Percentiles rank a stretch among this genome's conserved stretches.
phyloP scores from a whole-genome alignment of 140 eudicot genomes.

The Artemisia princeps region DNA sequence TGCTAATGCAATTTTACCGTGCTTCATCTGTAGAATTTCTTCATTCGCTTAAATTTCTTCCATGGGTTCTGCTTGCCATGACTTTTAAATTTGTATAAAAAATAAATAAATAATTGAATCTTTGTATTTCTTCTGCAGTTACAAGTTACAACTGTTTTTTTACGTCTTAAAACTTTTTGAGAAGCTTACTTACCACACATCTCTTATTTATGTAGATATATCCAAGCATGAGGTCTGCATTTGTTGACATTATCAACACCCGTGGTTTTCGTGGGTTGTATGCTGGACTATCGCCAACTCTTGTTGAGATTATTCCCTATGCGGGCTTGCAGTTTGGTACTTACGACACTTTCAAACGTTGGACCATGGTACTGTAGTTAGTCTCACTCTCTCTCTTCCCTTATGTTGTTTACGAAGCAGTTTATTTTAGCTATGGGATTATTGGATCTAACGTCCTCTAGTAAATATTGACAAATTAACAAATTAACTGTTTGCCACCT shows the following conservation, averaged over 20 bases:
- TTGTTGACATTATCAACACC: constrained; percentile 46
- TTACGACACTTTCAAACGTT: constrained; percentile 86
- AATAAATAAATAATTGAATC: too few species aligned
- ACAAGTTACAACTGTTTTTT: too few species aligned
- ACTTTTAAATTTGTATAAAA: too few species aligned
- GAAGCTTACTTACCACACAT: background rate
- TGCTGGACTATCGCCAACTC: constrained; percentile 84
- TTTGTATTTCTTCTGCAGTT: too few species aligned
- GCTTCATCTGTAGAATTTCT: constrained; percentile 2
- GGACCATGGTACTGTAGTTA: constrained; percentile 58
- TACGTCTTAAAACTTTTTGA: too few species aligned
- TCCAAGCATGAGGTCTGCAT: constrained; percentile 87
- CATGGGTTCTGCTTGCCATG: too few species aligned
- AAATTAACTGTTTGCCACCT: too few species aligned
- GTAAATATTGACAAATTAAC: too few species aligned
- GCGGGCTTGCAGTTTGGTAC: constrained; percentile 98
- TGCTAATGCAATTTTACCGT: background rate
- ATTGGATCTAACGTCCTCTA: background rate
- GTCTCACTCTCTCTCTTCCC: background rate
- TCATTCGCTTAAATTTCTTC: background rate
- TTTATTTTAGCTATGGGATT: background rate
- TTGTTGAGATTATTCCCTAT: constrained; percentile 83
- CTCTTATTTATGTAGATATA: constrained; percentile 48
- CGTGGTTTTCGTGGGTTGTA: constrained; percentile 87
- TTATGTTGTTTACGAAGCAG: background rate